Evolutionary conservation across 768 basidiomycete species (phyloP).

Genomic region (Lactarius quietus): DNA sequence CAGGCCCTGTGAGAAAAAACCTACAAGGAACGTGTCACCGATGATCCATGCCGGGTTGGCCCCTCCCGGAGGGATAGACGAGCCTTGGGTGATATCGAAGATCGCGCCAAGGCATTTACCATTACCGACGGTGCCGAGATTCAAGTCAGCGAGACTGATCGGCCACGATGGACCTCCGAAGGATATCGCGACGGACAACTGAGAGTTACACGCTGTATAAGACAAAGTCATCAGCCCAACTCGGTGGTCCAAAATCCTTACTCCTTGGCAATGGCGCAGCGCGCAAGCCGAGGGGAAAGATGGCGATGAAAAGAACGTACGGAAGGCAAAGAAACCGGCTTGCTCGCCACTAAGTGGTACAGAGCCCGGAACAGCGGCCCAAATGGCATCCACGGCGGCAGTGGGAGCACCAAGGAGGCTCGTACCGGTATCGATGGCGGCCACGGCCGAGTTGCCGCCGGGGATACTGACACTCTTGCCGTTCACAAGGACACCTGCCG

Average conservation of each 20-base stretch:
- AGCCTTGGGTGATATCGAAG: constrained; percentile 29
- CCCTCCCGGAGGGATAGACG: too few relatives aligned
- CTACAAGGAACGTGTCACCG: constrained; percentile 43
- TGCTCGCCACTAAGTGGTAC: constrained; percentile 41
- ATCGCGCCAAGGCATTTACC: constrained; percentile 61
- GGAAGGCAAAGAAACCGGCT: constrained; percentile 78
- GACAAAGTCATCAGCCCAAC: background rate
- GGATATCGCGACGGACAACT: constrained; percentile 54
- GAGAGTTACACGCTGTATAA: constrained; percentile 60
- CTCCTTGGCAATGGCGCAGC: too few relatives aligned
- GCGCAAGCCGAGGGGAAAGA: too few relatives aligned
- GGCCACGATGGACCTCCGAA: constrained; percentile 81
- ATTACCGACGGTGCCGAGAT: constrained; percentile 53
- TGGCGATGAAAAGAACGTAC: constrained; percentile 40
- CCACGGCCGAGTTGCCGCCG: too few relatives aligned
- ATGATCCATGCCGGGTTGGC: too few relatives aligned
- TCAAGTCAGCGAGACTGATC: constrained; percentile 75
- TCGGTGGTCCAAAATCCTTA: too few relatives aligned
- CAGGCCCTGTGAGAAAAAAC: constrained; percentile 28
- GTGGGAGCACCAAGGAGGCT: constrained; percentile 88
- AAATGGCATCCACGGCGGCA: constrained; percentile 55
- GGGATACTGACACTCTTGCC: constrained; percentile 34
- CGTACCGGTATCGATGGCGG: constrained; percentile 38
- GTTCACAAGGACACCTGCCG: constrained; percentile 57
- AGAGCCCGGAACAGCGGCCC: constrained; percentile 58